Percentiles rank a stretch among this genome's conserved stretches.
Conservation (phyloP, 768 basidiomycete species). For the Amanita brunnescens region DNA sequence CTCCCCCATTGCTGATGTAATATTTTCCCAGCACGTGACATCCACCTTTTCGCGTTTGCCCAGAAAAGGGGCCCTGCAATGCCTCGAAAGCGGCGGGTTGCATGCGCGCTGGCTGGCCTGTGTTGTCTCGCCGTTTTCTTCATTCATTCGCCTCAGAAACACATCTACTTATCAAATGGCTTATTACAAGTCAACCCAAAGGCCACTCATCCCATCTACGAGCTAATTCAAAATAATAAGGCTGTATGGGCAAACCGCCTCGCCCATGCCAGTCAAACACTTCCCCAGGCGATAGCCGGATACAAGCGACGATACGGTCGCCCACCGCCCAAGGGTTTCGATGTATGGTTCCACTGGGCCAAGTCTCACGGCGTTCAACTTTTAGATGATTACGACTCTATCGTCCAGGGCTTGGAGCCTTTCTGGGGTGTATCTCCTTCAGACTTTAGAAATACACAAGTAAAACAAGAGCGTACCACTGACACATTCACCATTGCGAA, state of each 20-base stretch:
- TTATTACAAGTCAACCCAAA: conserved; percentile 27
- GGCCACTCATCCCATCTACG: conserved; percentile 35
- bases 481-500: conserved; percentile 30
- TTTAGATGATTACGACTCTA: conserved; percentile 48
- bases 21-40: neutral
- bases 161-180: conserved; percentile 19
- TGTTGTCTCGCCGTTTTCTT: neutral
- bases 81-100: neutral
- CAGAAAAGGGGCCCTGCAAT: neutral
- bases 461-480: conserved; percentile 19
- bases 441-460: conserved; percentile 20
- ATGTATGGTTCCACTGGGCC: conserved; percentile 39
- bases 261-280: conserved; percentile 25
- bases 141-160: neutral
- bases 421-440: conserved; percentile 33
- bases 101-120: neutral
- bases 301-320: conserved; percentile 29
- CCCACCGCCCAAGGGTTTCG: conserved; percentile 35
- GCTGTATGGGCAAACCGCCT: conserved; percentile 30
- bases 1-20: neutral
- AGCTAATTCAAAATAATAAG: conserved; percentile 30
- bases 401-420: conserved; percentile 31
- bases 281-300: conserved; percentile 30
- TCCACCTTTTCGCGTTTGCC: neutral
- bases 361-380: conserved; percentile 35